These are phyloP conservation scores for Danielozyma ontarioensis DNA, from an alignment of 805 yeast genomes.

Conservation along the genomic window DNA sequence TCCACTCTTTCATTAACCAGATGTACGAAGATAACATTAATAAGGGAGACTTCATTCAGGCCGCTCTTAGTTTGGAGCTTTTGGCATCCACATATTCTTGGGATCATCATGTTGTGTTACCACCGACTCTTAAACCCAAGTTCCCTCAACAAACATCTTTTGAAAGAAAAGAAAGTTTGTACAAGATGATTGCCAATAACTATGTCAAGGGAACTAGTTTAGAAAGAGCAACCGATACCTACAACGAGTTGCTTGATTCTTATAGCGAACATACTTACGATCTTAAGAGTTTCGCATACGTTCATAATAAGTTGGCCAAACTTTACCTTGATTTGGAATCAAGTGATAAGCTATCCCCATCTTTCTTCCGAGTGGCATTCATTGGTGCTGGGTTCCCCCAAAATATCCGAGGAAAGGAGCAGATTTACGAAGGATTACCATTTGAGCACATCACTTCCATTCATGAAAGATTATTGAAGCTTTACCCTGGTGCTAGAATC, in stretches of 20 bases:
- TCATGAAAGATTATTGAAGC: slow-evolving; percentile 65
- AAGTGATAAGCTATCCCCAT: slow-evolving; percentile 68
- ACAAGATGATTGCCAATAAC: slow-evolving; percentile 63
- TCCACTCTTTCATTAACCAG: slow-evolving; percentile 72
- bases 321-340: slow-evolving; percentile 64
- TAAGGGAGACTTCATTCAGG: slow-evolving; percentile 68
- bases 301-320: slow-evolving; percentile 61
- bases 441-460: slow-evolving; percentile 84
- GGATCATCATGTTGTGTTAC: slow-evolving; percentile 54
- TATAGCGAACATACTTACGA: slow-evolving; percentile 72
- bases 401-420: slow-evolving; percentile 68
- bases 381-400: slow-evolving; percentile 83
- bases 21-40: slow-evolving; percentile 60
- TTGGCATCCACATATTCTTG: slow-evolving; percentile 74
- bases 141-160: slow-evolving; percentile 80
- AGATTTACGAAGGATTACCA: slow-evolving; percentile 80
- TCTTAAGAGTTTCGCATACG: slow-evolving; percentile 67
- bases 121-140: slow-evolving; percentile 57
- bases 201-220: slow-evolving; percentile 66
- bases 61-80: slow-evolving; percentile 74
- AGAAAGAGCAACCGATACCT: slow-evolving; percentile 75
- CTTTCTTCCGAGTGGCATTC: slow-evolving; percentile 73
- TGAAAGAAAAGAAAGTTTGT: slow-evolving; percentile 71
- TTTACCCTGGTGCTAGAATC: slow-evolving; percentile 79
- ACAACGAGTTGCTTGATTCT: slow-evolving; percentile 70